Percentiles rank a stretch among this genome's conserved stretches.
phyloP scores from a whole-genome alignment of 805 yeast species.

The Ogataea nitratoaversa region DNA sequence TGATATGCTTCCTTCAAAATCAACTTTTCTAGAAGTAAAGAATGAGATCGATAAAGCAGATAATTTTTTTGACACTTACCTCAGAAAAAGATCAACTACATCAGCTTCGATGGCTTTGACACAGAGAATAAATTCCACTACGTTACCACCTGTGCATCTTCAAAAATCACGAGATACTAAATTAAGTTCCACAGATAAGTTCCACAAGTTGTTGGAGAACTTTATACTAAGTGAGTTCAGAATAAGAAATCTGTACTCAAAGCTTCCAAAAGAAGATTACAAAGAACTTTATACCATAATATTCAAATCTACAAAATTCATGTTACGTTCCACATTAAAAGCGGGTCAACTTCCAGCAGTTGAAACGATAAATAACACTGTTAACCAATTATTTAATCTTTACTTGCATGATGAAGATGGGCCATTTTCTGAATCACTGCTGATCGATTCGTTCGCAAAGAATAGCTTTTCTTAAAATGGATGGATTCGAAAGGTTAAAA shows the following conservation, averaged over 20 bases:
- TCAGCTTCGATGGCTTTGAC: background rate
- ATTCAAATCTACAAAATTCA: constrained; percentile 34
- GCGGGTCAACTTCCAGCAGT: constrained; percentile 20
- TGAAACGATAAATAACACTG: constrained; percentile 32
- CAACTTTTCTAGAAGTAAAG: constrained; percentile 11
- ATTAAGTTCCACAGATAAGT: constrained; percentile 6
- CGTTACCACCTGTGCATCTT: background rate
- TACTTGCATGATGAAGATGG: constrained; percentile 15
- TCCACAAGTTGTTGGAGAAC: constrained; percentile 24
- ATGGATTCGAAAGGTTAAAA: too few relatives aligned
- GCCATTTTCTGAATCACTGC: constrained; percentile 32
- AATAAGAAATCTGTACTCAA: constrained; percentile 28
- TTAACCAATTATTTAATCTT: constrained; percentile 31
- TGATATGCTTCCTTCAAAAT: constrained; percentile 1
- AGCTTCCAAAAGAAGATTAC: constrained; percentile 25
- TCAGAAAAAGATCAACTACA: constrained; percentile 13
- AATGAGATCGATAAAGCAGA: constrained; percentile 13
- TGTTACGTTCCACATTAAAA: constrained; percentile 27
- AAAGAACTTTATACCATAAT: constrained; percentile 34
- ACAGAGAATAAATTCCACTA: background rate
- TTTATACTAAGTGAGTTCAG: constrained; percentile 35
- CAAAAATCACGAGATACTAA: background rate
- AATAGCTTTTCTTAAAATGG: background rate
- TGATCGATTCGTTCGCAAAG: background rate
- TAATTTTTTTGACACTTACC: constrained; percentile 18